Evolutionary conservation across 2,329 filamentous ascomycete species (phyloP).

Genomic region (Xylaria sp.): DNA sequence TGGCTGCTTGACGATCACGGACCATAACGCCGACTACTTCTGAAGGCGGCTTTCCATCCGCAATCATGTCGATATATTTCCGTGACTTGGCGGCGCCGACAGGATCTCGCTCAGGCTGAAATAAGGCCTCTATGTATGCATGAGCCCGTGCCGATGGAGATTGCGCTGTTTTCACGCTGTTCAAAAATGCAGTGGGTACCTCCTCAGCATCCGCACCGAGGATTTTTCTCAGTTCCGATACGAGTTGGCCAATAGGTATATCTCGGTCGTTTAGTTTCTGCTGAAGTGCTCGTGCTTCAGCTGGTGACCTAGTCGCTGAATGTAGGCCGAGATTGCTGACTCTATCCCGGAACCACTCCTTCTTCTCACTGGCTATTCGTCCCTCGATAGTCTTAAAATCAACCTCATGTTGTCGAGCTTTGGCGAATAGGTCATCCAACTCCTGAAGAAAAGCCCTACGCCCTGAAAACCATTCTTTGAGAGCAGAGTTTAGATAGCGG

Average conservation of each 20-base stretch:
- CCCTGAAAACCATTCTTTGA: constrained; percentile 63
- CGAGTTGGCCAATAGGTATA: constrained; percentile 44
- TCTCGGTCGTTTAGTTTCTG: constrained; percentile 45
- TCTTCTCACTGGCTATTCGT: constrained; percentile 62
- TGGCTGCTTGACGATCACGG: constrained; percentile 48
- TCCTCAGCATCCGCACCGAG: constrained; percentile 41
- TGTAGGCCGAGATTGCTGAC: constrained; percentile 44
- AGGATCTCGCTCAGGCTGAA: constrained; percentile 52
- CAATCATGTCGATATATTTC: constrained; percentile 55
- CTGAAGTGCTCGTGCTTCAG: constrained; percentile 44
- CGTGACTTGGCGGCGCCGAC: constrained; percentile 45
- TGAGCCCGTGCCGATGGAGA: constrained; percentile 50
- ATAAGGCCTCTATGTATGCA: constrained; percentile 56
- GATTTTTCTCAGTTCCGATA: constrained; percentile 41
- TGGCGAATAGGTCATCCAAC: constrained; percentile 60
- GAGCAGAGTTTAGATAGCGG: constrained; percentile 52
- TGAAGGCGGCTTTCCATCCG: constrained; percentile 45
- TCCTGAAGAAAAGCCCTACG: constrained; percentile 61
- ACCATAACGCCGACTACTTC: constrained; percentile 48
- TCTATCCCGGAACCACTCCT: constrained; percentile 61
- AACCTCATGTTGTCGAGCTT: constrained; percentile 57
- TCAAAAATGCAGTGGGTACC: constrained; percentile 48
- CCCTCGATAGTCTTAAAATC: constrained; percentile 60
- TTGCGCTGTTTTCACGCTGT: constrained; percentile 48
- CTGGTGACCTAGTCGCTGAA: constrained; percentile 41